Base-by-base conservation (phyloP, 2,329 filamentous ascomycete genomes). In the Nannizzia gypsea region DNA sequence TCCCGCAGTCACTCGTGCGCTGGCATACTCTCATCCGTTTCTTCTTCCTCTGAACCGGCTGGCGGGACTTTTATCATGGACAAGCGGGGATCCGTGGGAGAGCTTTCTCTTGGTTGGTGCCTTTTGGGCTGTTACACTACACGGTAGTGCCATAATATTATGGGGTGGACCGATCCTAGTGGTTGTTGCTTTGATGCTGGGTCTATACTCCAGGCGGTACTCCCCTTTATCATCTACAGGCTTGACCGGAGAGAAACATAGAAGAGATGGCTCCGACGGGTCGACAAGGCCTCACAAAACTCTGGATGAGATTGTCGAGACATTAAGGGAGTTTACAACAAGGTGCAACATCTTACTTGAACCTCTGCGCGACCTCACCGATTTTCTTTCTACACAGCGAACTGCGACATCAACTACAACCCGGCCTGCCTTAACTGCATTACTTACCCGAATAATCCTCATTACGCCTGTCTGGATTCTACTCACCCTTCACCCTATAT, bases 1-100 rank as follows among this genome's bases (percentile, higher is more conserved):
- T 48, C 93, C 93, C 1, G 89, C 96, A 70, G 87, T 99, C 71
- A 99, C 93, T 1, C 84, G 93, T 66, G 91, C 92, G 13, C 81
- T 99, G 62, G 92, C 92, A 64, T 96, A 97, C 72, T 96, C 91
- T 64, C 92, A 99, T 71, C 91, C 93, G 0, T 97, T 96, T 71
- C 79, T 99, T 6, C 78, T 96, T 6, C 90, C 91, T 4, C 78
- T 97, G 60, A 97, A 96, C 72, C 88, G 87, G 69, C 74, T 95
- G 15, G 87, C 83, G 2, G 93, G 92, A 0, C 77, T 99, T 63
- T 70, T 99, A 64, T 96, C 89, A 76, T 99, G 93, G 93, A 96
- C 90, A 6, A 91, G 88, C 0, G 88, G 83, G 42, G 93, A 99
- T 71, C 85, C 91, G 0, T 99, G 92, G 92, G 90, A 97, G 78